A percentile compares a stretch with the other conserved stretches of the same genome.
These are phyloP conservation scores for Lachnellula suecica DNA, from an alignment of 2,329 filamentous ascomycete genomes.

Conservation along the genomic window DNA sequence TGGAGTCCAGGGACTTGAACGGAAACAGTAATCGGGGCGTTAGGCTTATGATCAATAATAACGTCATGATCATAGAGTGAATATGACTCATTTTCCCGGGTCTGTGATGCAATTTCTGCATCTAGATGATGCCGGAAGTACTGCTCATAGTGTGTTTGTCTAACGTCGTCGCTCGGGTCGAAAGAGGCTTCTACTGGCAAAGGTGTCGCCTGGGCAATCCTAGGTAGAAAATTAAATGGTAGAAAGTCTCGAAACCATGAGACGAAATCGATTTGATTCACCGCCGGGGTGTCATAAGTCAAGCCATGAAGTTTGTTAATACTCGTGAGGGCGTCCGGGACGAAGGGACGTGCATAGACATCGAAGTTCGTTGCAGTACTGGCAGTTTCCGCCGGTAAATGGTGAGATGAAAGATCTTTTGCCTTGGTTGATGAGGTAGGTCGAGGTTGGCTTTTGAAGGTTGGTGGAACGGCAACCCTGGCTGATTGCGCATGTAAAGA, in stretches of 20 bases:
- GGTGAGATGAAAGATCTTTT: too few relatives aligned
- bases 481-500: too few relatives aligned
- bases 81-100: constrained; percentile 15
- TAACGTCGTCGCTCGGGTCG: neutral
- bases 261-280: constrained; percentile 7
- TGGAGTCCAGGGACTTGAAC: constrained; percentile 16
- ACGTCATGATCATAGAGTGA: constrained; percentile 12
- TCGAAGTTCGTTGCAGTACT: constrained; percentile 5
- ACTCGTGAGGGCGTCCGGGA: constrained; percentile 13
- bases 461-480: too few relatives aligned
- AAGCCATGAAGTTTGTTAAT: constrained; percentile 13
- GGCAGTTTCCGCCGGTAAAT: neutral
- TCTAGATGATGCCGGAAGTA: constrained; percentile 12
- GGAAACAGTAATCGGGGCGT: neutral
- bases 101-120: constrained; percentile 10
- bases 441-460: too few relatives aligned
- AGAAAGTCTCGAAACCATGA: constrained; percentile 5
- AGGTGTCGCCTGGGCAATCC: constrained; percentile 2
- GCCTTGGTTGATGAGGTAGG: too few relatives aligned
- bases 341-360: constrained; percentile 17
- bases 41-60: neutral
- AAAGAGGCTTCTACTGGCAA: neutral
- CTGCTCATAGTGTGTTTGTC: constrained; percentile 1
- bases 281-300: constrained; percentile 9
- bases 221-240: constrained; percentile 8